Evolutionary conservation across 805 yeast genomes (phyloP).

Genomic region (Sugiyamaella floridensis): DNA sequence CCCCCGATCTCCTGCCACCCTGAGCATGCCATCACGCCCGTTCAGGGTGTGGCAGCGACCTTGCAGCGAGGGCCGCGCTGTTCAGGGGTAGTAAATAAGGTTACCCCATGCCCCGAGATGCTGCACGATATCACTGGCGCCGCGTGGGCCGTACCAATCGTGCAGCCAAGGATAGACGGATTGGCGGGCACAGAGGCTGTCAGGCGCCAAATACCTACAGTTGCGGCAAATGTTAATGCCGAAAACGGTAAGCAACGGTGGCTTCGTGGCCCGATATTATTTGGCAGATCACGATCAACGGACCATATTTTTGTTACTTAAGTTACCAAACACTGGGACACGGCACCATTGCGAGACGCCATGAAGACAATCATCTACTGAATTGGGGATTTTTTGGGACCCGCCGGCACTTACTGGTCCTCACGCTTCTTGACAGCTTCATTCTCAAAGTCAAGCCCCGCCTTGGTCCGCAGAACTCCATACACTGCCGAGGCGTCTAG

Average conservation of each 20-base stretch:
- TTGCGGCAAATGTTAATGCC: too few species aligned
- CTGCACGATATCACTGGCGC: neutral
- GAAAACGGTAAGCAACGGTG: too few species aligned
- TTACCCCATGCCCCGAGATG: neutral
- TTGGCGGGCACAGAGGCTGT: too few species aligned
- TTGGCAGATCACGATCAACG: too few species aligned
- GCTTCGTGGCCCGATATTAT: too few species aligned
- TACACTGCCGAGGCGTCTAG: conserved; percentile 25
- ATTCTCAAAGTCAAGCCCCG: conserved; percentile 26
- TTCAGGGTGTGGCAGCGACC: neutral
- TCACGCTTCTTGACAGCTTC: conserved; percentile 17
- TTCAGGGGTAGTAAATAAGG: neutral
- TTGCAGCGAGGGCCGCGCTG: neutral
- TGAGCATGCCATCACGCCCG: neutral
- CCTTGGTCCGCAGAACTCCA: conserved; percentile 22
- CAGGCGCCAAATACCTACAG: too few species aligned
- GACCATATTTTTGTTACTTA: too few species aligned
- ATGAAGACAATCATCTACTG: too few species aligned
- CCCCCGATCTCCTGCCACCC: neutral
- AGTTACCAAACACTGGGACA: too few species aligned
- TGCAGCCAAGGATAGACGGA: neutral
- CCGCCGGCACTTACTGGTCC: neutral
- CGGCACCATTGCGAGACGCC: too few species aligned
- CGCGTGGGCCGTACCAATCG: neutral
- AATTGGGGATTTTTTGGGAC: neutral